Evolutionary conservation across 768 basidiomycete species (phyloP).

Genomic region (Paxillus involutus): DNA sequence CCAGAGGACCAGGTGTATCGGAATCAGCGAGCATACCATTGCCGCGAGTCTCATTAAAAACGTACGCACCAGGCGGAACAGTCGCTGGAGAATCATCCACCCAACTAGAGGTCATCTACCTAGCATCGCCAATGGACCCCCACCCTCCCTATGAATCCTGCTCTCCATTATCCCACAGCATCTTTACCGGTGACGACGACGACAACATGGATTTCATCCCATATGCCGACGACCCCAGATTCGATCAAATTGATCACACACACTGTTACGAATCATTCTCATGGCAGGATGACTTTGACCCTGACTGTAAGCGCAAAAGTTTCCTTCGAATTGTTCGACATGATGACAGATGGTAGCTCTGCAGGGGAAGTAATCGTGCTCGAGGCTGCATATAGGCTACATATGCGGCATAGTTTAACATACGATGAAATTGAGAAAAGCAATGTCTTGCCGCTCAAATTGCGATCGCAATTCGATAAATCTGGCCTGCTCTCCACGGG

Average conservation of each 20-base stretch:
- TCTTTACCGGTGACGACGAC: conserved; percentile 58
- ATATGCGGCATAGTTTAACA: conserved; percentile 35
- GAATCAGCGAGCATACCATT: neutral
- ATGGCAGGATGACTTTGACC: conserved; percentile 48
- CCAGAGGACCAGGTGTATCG: neutral
- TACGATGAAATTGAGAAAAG: conserved; percentile 50
- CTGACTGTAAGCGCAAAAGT: conserved; percentile 38
- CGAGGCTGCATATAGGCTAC: conserved; percentile 47
- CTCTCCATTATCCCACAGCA: conserved; percentile 46
- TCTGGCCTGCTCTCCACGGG: conserved; percentile 25
- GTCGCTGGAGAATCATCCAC: conserved; percentile 8
- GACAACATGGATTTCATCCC: conserved; percentile 60
- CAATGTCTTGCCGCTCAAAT: conserved; percentile 40
- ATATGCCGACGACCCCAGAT: conserved; percentile 58
- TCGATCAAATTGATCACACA: conserved; percentile 41
- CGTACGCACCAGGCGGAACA: conserved; percentile 16
- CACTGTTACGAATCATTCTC: conserved; percentile 43
- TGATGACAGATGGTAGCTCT: conserved; percentile 15
- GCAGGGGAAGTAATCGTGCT: conserved; percentile 51
- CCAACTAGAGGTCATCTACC: conserved; percentile 15
- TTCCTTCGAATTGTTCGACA: conserved; percentile 9
- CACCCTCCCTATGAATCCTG: conserved; percentile 56
- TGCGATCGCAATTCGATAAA: conserved; percentile 28
- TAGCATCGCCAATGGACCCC: conserved; percentile 17
- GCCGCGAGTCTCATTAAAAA: conserved; percentile 6